Evolutionary conservation across 441 rosid species (phyloP).

Genomic region (Croton laevigatus): DNA sequence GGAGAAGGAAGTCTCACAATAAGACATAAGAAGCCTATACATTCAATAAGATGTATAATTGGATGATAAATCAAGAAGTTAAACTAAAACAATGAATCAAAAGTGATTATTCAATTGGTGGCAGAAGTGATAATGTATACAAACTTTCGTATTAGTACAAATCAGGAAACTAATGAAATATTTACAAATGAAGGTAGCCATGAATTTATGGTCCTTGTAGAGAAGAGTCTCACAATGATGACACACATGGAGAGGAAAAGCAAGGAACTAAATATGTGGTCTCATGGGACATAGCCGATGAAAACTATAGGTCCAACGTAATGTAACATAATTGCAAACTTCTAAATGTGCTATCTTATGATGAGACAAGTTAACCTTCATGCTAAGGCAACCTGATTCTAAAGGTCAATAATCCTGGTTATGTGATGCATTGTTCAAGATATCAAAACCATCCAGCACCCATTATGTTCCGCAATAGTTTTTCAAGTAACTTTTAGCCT

Average conservation of each 20-base stretch:
- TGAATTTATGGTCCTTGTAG: background rate
- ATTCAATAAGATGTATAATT: no score
- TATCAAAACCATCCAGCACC: background rate
- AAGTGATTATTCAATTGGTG: background rate
- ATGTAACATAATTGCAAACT: background rate
- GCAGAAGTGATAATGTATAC: background rate
- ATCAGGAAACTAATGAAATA: background rate
- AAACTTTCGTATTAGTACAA: background rate
- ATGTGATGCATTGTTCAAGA: background rate
- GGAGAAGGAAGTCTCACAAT: background rate
- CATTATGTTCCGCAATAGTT: no score
- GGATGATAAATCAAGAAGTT: no score
- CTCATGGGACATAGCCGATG: background rate
- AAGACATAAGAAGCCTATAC: background rate
- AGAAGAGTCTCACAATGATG: background rate
- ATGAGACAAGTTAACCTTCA: background rate
- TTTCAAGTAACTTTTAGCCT: no score
- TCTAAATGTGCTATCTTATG: background rate
- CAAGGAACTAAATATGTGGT: background rate
- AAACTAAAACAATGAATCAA: background rate
- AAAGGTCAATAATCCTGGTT: background rate
- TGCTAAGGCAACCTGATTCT: background rate
- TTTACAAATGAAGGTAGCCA: background rate
- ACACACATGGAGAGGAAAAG: background rate
- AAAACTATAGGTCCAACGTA: background rate